A percentile compares a stretch with the other conserved stretches of the same genome.
Evolutionary conservation across 768 basidiomycete genomes (phyloP).

Genomic region (Strobilomyces dryophilus): DNA sequence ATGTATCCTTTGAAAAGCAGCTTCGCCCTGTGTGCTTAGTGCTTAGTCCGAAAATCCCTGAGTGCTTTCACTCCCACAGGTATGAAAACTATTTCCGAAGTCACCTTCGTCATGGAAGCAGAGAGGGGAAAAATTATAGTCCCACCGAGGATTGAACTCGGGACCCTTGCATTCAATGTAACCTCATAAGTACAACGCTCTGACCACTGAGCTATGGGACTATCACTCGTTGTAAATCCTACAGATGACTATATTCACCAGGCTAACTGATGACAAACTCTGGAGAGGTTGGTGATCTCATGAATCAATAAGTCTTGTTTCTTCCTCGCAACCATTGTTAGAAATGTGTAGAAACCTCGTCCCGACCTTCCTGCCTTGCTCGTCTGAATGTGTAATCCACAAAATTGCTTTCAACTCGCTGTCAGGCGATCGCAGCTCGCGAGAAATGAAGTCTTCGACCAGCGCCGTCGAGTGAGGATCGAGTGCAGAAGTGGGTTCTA

Average conservation of each 20-base stretch:
- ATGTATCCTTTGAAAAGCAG: not conserved
- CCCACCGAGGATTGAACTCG: conserved; percentile 62
- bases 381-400: conserved; percentile 87
- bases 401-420: conserved; percentile 64
- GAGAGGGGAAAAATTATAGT: conserved; percentile 38
- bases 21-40: not conserved
- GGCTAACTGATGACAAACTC: not conserved
- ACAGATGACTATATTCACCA: not conserved
- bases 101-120: too few species aligned
- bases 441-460: conserved; percentile 61
- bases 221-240: conserved; percentile 2
- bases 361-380: conserved; percentile 73
- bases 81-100: too few species aligned
- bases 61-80: too few species aligned
- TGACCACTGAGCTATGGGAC: conserved; percentile 60
- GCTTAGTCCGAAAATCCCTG: not conserved
- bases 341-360: conserved; percentile 58
- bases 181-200: conserved; percentile 62
- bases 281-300: not conserved
- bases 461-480: conserved; percentile 61
- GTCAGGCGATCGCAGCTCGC: conserved; percentile 45
- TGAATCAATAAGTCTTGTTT: conserved; percentile 28
- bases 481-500: conserved; percentile 89
- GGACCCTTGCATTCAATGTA: conserved; percentile 55
- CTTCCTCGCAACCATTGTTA: conserved; percentile 42